phyloP scores from a whole-genome alignment of 306 rosid species.

The Leucaena leucocephala region DNA sequence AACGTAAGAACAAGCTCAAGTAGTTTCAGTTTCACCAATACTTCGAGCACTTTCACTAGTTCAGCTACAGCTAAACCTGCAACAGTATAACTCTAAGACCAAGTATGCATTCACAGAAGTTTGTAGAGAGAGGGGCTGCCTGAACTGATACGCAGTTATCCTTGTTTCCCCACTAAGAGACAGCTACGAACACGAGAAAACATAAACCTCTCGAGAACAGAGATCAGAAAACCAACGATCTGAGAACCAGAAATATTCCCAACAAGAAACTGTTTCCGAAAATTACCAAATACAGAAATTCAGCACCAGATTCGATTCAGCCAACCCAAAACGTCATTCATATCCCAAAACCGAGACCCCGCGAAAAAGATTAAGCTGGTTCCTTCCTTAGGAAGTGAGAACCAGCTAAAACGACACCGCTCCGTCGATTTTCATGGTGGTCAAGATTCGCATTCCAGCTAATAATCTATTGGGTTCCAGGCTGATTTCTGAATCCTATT shows the following conservation, averaged over 20 bases:
- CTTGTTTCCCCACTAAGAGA: slow-evolving; percentile 2
- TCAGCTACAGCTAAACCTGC: background rate
- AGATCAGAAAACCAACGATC: slow-evolving; percentile 1
- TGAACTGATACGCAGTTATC: slow-evolving; percentile 6
- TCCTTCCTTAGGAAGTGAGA: slow-evolving; percentile 35
- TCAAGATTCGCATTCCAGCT: slow-evolving; percentile 23
- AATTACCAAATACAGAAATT: background rate
- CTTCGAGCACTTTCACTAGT: background rate
- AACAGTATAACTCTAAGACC: background rate
- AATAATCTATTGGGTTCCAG: slow-evolving; percentile 19
- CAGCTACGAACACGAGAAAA: slow-evolving; percentile 12
- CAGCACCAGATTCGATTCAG: slow-evolving; percentile 1
- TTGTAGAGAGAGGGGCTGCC: background rate
- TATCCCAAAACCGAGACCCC: background rate
- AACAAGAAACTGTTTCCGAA: background rate
- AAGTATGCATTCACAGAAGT: background rate
- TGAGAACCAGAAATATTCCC: background rate
- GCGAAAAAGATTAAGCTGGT: background rate
- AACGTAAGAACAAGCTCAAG: background rate
- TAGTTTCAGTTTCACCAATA: background rate
- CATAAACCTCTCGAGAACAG: slow-evolving; percentile 4
- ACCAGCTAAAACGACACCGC: slow-evolving; percentile 38
- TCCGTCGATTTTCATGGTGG: slow-evolving; percentile 49
- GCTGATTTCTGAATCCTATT: slow-evolving; percentile 40
- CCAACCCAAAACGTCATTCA: background rate